A percentile compares a stretch with the other conserved stretches of the same genome.
phyloP scores from a whole-genome alignment of 768 basidiomycete genomes.

The Rhodocollybia butyracea region DNA sequence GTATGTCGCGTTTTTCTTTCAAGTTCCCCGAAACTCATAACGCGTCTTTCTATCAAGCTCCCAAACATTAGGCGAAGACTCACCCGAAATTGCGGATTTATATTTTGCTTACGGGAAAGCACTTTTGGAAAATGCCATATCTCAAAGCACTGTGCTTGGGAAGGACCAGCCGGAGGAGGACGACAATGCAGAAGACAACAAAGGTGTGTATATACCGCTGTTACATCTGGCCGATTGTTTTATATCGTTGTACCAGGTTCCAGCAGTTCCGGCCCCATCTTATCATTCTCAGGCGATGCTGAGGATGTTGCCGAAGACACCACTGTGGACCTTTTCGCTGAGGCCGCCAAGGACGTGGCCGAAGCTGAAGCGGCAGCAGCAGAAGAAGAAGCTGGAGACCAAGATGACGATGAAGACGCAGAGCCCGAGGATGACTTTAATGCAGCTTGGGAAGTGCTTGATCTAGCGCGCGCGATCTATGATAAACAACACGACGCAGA shows the following conservation, averaged over 20 bases:
- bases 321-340: slow-evolving; percentile 62
- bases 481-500: slow-evolving; percentile 54
- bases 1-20: slow-evolving; percentile 49
- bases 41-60: slow-evolving; percentile 49
- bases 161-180: slow-evolving; percentile 72
- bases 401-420: slow-evolving; percentile 61
- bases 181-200: slow-evolving; percentile 34
- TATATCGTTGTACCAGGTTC: background rate
- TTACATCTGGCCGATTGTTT: background rate
- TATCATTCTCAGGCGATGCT: slow-evolving; percentile 81
- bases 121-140: slow-evolving; percentile 87
- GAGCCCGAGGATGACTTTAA: slow-evolving; percentile 98
- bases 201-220: slow-evolving; percentile 11
- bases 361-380: slow-evolving; percentile 44
- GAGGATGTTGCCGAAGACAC: slow-evolving; percentile 56
- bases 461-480: slow-evolving; percentile 87
- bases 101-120: slow-evolving; percentile 93
- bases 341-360: slow-evolving; percentile 43
- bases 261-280: slow-evolving; percentile 50
- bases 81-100: slow-evolving; percentile 81
- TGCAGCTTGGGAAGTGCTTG: slow-evolving; percentile 96
- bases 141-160: slow-evolving; percentile 83
- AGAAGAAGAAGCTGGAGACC: slow-evolving; percentile 41
- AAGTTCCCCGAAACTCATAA: slow-evolving; percentile 4
- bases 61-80: slow-evolving; percentile 70